A percentile compares a stretch with the other conserved stretches of the same genome.
phyloP scores from a whole-genome alignment of 2,329 filamentous ascomycete genomes.

The Pestalotiopsis sp. region DNA sequence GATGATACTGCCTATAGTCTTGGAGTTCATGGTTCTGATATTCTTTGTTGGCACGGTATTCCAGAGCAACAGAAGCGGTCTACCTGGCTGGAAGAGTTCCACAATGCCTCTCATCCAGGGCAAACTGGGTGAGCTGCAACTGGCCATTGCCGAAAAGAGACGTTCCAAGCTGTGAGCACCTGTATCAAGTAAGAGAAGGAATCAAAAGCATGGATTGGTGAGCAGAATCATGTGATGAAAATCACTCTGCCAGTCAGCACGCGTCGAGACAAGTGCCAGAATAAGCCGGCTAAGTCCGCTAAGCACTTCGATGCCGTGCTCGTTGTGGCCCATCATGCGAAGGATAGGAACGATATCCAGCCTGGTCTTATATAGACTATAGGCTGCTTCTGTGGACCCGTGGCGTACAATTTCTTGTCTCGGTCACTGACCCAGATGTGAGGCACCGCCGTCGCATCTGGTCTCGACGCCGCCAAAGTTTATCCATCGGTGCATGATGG shows the following conservation, averaged over 20 bases:
- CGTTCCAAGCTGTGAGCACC: neutral
- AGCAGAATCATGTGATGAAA: too few species aligned
- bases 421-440: neutral
- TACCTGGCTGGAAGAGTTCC: constrained; percentile 19
- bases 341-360: too few species aligned
- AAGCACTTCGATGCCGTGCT: too few species aligned
- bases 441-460: neutral
- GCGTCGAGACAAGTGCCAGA: too few species aligned
- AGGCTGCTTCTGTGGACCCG: neutral
- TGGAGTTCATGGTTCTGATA: constrained; percentile 13
- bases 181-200: neutral
- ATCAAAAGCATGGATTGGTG: neutral
- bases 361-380: neutral
- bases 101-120: constrained; percentile 18
- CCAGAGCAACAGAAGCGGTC: constrained; percentile 15
- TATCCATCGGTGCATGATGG: neutral
- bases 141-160: constrained; percentile 1
- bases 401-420: neutral
- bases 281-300: too few species aligned
- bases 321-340: too few species aligned
- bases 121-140: constrained; percentile 11
- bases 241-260: too few species aligned
- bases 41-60: constrained; percentile 16
- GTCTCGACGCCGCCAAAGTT: neutral
- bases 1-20: constrained; percentile 16